phyloP scores from a whole-genome alignment of 495 filamentous ascomycete genomes.

The Sabuloglossum arenarium region DNA sequence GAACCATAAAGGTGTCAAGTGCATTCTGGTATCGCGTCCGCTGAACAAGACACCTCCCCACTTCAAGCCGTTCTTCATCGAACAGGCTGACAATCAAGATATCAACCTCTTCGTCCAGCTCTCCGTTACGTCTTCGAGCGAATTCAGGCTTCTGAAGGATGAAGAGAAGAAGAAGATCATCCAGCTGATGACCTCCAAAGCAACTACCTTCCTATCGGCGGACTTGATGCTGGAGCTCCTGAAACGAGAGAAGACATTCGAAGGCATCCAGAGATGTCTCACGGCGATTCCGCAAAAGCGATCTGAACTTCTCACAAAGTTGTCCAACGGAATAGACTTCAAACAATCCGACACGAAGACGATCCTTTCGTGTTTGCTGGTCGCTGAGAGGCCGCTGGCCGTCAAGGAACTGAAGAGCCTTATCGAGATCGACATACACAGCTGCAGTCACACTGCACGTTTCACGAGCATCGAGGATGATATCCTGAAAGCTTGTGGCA shows the following conservation, averaged over 20 bases:
- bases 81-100: neutral
- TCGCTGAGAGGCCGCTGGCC: constrained; percentile 30
- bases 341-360: constrained; percentile 23
- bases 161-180: constrained; percentile 23
- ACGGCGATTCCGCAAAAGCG: constrained; percentile 22
- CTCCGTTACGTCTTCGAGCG: neutral
- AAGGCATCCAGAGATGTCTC: constrained; percentile 11
- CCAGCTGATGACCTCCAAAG: constrained; percentile 24
- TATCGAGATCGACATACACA: constrained; percentile 23
- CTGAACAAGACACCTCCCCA: neutral
- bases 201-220: constrained; percentile 37
- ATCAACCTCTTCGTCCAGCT: neutral
- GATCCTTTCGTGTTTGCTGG: constrained; percentile 32
- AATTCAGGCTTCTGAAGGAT: constrained; percentile 21
- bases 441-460: constrained; percentile 15
- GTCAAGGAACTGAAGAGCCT: constrained; percentile 30
- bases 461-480: constrained; percentile 14
- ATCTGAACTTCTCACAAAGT: constrained; percentile 23
- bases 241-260: constrained; percentile 20
- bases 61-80: neutral
- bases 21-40: constrained; percentile 31
- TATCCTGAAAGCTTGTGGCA: constrained; percentile 18
- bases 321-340: constrained; percentile 24
- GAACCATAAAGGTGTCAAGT: constrained; percentile 21
- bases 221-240: constrained; percentile 28